Evolutionary conservation across 2,329 filamentous ascomycete species (phyloP), one percentile per base, ranked within the genome.

Genomic region (Paecilomyces formosus): DNA sequence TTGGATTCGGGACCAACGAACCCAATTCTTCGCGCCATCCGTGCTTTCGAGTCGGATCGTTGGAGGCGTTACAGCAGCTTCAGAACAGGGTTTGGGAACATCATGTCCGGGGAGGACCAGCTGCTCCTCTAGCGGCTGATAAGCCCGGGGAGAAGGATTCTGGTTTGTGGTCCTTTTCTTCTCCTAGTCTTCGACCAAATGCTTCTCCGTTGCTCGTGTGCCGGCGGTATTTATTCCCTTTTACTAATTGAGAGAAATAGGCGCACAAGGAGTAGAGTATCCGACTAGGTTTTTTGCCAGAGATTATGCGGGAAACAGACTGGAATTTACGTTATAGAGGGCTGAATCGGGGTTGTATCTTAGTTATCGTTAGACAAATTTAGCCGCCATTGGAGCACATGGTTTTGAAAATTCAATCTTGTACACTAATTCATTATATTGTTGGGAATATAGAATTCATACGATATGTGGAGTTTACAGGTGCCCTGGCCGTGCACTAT

Each of bases 201-300:
- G 8, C 18, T 45, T 45, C 18, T 21, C 8, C 5, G n/a, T 45
- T 1, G 5, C 54, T 56, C 69, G 51, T 51, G 11, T 35, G 35
- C 8, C 26, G 55, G 12, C 33, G 54, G 3, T 6, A 50, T 18
- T 18, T 9, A 4, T 31, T 55, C 22, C 22, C 63, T 11, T 67
- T 9, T n/a, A n/a, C 56, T 55, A 57, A 58, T 35, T 57, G 49
- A 54, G n/a, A 21, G 18, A 58, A 50, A 24, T 54, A 80, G 79
- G 82, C 2, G 70, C 75, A 0, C 74, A 82, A 64, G 83, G 82
- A 0, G 78, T 80, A 1, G 85, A 87, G 67, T 86, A 85, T 64
- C 84, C 85, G 0, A 75, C 72, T 35, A 75, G 85, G 13, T 88
- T 88, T 68, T 88, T 88, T 68, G 84, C 82, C 0, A 77, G 82